Percentiles rank a stretch among this genome's conserved stretches.
Conservation (phyloP, 306 rosid species). For the Prunus mira region DNA sequence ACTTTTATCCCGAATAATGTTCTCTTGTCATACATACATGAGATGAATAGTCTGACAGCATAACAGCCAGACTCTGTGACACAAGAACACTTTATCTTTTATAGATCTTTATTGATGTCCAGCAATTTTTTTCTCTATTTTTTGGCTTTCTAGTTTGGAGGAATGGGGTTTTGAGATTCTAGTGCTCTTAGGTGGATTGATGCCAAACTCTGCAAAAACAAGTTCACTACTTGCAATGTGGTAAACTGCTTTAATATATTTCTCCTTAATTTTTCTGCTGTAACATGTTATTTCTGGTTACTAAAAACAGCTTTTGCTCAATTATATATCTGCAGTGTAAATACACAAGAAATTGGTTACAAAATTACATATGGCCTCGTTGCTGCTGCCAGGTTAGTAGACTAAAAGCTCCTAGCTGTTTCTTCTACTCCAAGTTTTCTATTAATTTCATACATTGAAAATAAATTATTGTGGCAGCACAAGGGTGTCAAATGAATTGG, state of each 20-base stretch:
- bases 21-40: background rate
- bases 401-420: no score
- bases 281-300: background rate
- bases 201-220: conserved; percentile 57
- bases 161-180: conserved; percentile 85
- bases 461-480: conserved; percentile 41
- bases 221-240: conserved; percentile 85
- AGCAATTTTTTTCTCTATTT: background rate
- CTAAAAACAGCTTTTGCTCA: background rate
- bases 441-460: conserved; percentile 1
- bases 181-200: conserved; percentile 73
- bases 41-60: background rate
- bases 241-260: conserved; percentile 29
- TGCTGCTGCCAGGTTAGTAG: conserved; percentile 70
- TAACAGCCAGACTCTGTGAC: background rate
- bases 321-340: conserved; percentile 40
- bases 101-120: no score
- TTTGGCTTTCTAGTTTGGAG: conserved; percentile 64
- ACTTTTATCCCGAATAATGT: background rate
- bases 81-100: background rate
- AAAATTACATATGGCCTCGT: conserved; percentile 73
- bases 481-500: conserved; percentile 85
- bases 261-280: conserved; percentile 1
- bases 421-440: background rate
- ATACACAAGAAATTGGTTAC: conserved; percentile 64